phyloP scores from a whole-genome alignment of 2,329 filamentous ascomycete species.

The Trichophyton schoenleinii region DNA sequence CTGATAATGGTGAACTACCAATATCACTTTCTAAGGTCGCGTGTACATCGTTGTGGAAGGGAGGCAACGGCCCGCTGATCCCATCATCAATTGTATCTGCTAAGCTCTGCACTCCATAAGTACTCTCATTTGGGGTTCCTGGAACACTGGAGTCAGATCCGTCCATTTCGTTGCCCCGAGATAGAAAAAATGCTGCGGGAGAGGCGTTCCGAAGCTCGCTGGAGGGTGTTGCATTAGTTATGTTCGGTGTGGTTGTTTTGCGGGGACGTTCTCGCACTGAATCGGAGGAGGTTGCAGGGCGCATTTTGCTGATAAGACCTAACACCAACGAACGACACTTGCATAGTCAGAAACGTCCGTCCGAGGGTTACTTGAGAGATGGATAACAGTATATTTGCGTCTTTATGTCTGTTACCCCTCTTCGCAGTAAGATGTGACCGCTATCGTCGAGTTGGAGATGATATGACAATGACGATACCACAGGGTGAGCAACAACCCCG shows the following conservation, averaged over 20 bases:
- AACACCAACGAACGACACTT: not conserved
- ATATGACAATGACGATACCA: not conserved
- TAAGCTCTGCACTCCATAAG: constrained; percentile 47
- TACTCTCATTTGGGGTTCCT: constrained; percentile 30
- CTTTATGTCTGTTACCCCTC: not conserved
- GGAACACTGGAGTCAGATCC: constrained; percentile 21
- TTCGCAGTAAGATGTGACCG: not conserved
- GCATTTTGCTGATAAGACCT: constrained; percentile 20
- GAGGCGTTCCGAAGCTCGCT: constrained; percentile 28
- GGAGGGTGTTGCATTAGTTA: constrained; percentile 19
- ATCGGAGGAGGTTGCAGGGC: constrained; percentile 26
- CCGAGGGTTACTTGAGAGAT: not conserved
- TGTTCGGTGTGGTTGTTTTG: constrained; percentile 23
- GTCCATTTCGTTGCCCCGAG: constrained; percentile 41
- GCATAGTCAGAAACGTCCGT: not conserved
- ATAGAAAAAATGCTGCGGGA: constrained; percentile 49
- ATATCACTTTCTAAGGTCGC: not conserved
- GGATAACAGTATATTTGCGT: not conserved
- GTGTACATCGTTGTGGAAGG: not conserved
- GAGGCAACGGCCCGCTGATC: constrained; percentile 10
- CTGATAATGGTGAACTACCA: not conserved
- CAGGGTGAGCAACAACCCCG: not conserved
- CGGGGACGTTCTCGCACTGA: constrained; percentile 21
- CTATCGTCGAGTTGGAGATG: not conserved
- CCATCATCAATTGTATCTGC: constrained; percentile 36